Evolutionary conservation across 169 alveolate genomes (phyloP).

Genomic region (Plasmodium ovale): DNA sequence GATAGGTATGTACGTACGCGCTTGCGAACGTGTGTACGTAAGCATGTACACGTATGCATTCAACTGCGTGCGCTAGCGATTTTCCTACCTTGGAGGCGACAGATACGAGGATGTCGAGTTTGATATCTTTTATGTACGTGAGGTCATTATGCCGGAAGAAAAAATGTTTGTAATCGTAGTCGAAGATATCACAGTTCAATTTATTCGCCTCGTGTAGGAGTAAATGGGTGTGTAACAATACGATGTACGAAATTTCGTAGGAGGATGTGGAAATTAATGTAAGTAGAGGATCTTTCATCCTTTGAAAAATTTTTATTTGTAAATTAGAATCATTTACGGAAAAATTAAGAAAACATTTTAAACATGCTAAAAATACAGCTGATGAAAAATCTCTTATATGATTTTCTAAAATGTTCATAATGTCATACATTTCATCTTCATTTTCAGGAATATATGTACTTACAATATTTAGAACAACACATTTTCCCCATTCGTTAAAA

Average conservation of each 20-base stretch:
- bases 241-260: constrained; percentile 87
- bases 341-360: constrained; percentile 86
- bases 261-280: constrained; percentile 86
- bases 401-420: constrained; percentile 97
- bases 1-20: too few relatives aligned
- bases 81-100: constrained; percentile 85
- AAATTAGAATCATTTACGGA: constrained; percentile 83
- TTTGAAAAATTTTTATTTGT: constrained; percentile 84
- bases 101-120: constrained; percentile 85
- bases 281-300: constrained; percentile 87
- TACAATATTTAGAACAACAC: constrained; percentile 92
- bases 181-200: constrained; percentile 69
- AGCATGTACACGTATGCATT: too few relatives aligned
- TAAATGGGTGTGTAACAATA: constrained; percentile 80
- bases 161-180: constrained; percentile 85
- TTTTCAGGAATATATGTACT: constrained; percentile 92
- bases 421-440: constrained; percentile 96
- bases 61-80: not conserved
- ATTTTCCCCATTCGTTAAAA: constrained; percentile 98
- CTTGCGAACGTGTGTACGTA: too few relatives aligned
- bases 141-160: constrained; percentile 90
- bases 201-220: constrained; percentile 73
- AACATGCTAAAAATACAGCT: constrained; percentile 95
- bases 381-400: constrained; percentile 94
- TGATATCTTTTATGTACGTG: constrained; percentile 86